Evolutionary conservation across 805 yeast species (phyloP), one percentile per base, ranked within the genome.

Genomic region (Hanseniaspora lindneri): DNA sequence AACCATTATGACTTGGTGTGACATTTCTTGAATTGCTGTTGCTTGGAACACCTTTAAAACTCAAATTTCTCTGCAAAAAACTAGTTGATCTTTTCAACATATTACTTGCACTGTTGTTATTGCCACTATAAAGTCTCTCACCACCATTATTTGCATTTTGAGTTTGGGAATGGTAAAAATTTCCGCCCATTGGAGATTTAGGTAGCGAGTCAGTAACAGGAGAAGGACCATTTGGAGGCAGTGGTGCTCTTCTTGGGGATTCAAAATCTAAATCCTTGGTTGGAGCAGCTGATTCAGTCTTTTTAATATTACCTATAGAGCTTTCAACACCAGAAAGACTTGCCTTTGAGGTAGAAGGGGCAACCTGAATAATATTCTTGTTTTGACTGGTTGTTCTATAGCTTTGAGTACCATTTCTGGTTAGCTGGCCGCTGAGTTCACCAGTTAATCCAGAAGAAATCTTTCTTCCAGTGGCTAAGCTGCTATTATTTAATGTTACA

Each of bases 191-290:
- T 13, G 66, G 66, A 2, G 66, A 63, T 49, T 55, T 55, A 7
- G 62, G 61, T n/a, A 66, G 59, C 43, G 65, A 66, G 2, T 29
- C 24, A 8, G 24, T 25, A 10, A 66, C 66, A 4, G 73, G 73
- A 29, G 71, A 66, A 39, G 72, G 70, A 27, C 63, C 64, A 1
- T 69, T 56, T 2, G 87, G 87, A 0, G 86, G 86, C 46, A 72
- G 72, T 1, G 88, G 88, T 0, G 86, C 83, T 56, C 69, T 77
- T 62, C 86, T 70, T n/a, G 86, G 85, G 0, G 86, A 79, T 17
- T 70, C 62, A 58, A 79, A 80, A 11, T 8, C 28, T 14, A 29
- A 7, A 6, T 35, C n/a, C n/a, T n/a, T n/a, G n/a, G n/a, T n/a
- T n/a, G n/a, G 19, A n/a, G 16, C 14, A 16, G 37, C n/a, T 14